Conservation (phyloP, 163 green algal genomes). For the Prototheca cutis region DNA sequence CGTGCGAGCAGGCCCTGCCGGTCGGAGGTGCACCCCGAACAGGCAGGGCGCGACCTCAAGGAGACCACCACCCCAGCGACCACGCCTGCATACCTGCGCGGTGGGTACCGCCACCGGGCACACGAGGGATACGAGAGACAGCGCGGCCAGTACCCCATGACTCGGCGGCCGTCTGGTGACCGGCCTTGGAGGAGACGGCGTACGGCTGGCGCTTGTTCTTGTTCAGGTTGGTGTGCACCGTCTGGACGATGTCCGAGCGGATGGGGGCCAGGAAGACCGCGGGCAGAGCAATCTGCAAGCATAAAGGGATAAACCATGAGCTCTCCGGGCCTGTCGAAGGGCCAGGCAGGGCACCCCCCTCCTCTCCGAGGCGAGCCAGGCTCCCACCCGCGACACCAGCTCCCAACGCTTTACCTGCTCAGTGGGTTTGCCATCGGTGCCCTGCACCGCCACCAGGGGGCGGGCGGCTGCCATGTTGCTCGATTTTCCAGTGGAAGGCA, state of each 20-base stretch:
- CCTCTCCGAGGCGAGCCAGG: no score
- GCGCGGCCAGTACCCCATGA: conserved; percentile 98
- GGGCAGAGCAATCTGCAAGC: conserved; percentile 64
- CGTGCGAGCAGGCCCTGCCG: no score
- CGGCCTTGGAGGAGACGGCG: conserved; percentile 81
- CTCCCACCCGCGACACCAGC: no score
- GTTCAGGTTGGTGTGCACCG: conserved; percentile 80
- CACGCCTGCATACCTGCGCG: conserved; percentile 52
- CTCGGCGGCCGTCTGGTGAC: conserved; percentile 94
- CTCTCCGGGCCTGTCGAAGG: no score
- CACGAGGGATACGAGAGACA: conserved; percentile 98
- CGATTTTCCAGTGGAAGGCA: background rate
- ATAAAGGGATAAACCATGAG: background rate
- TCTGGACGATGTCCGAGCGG: conserved; percentile 86
- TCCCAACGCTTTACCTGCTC: no score
- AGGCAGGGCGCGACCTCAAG: no score
- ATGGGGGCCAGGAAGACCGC: conserved; percentile 91
- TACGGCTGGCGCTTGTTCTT: conserved; percentile 97
- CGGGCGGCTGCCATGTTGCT: conserved; percentile 45
- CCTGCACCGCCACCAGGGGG: conserved; percentile 81
- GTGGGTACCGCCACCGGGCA: conserved; percentile 94
- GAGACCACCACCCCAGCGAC: no score
- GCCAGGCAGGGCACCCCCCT: no score
- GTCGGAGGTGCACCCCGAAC: no score
- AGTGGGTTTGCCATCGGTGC: conserved; percentile 47